Percentiles rank a stretch among this genome's conserved stretches.
These are phyloP conservation scores for Nakazawaea siamensis DNA, from an alignment of 805 yeast genomes.

Conservation along the genomic window DNA sequence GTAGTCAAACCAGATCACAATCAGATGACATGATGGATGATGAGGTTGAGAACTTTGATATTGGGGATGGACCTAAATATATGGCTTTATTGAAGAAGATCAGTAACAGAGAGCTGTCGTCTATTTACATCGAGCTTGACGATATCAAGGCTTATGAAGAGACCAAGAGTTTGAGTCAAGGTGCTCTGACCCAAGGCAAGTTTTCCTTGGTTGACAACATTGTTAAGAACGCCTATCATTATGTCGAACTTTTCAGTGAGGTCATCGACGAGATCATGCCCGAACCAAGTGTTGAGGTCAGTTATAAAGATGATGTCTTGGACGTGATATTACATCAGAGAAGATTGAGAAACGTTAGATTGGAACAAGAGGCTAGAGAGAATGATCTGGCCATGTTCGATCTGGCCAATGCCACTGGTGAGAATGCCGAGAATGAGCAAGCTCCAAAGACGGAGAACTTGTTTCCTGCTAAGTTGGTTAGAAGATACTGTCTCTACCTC, in stretches of 20 bases:
- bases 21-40: slow-evolving; percentile 21
- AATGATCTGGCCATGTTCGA: slow-evolving; percentile 31
- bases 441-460: slow-evolving; percentile 29
- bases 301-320: slow-evolving; percentile 80
- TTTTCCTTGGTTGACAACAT: slow-evolving; percentile 47
- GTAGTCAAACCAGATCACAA: slow-evolving; percentile 20
- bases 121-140: slow-evolving; percentile 71
- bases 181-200: slow-evolving; percentile 12
- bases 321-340: slow-evolving; percentile 93
- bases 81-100: slow-evolving; percentile 64
- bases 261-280: slow-evolving; percentile 83
- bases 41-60: too few relatives aligned
- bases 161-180: slow-evolving; percentile 17
- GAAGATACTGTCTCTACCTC: slow-evolving; percentile 84
- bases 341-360: slow-evolving; percentile 68
- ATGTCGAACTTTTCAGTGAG: slow-evolving; percentile 65
- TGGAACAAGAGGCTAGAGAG: slow-evolving; percentile 57
- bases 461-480: slow-evolving; percentile 80
- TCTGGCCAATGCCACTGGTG: slow-evolving; percentile 6
- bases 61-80: slow-evolving; percentile 58
- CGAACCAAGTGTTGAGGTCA: slow-evolving; percentile 69
- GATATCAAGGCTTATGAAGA: slow-evolving; percentile 71
- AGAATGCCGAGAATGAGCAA: slow-evolving; percentile 17
- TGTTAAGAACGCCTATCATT: slow-evolving; percentile 68
- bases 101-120: slow-evolving; percentile 73